Base-by-base conservation (phyloP, 495 filamentous ascomycete genomes). In the Lepidopterella palustris region DNA sequence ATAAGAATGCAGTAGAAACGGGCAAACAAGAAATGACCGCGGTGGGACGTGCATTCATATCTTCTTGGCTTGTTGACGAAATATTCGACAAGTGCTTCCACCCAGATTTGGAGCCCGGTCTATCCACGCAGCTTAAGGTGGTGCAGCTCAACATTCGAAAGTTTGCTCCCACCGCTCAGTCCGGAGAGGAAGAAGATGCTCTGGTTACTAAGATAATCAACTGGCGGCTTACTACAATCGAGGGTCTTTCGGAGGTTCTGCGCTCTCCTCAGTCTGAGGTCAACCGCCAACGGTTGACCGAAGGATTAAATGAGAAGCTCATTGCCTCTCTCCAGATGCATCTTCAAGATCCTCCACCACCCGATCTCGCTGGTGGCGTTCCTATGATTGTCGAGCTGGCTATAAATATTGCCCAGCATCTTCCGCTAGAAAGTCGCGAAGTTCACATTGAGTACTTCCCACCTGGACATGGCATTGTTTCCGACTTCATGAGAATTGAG, bases 11-110 rank as follows among this genome's bases (percentile, higher is more conserved):
- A 1, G 77, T 89, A 25, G 76, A 80, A 49, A 86, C 82, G 13
- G 92, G 90, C 54, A 93, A 88, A 57, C 90, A 96, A 70, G 93
- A 98, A 68, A 98, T 98, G 93, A 97, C 89, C 5, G 89, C 89
- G 4, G 86, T 96, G 23, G 93, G 93, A n/a, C 83, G 92, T 26
- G 90, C 95, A 5, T 82, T 88, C 48, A 92, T 98, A 59, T 87
- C 89, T 27, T 81, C 84, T 56, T 98, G 93, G 90, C 77, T 98
- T 15, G 85, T 91, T 21, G 89, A 97, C 15, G 90, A 97, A 68
- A 80, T 97, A 24, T 89, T 97, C 70, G 86, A 95, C 67, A 82
- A 84, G 45, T 87, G 87, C 73, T 98, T 98, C 75, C 95, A 98
- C 65, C 93, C 93, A 0, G 84, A 83, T 2, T 75, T 98, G 11